Conservation (phyloP, 2,329 filamentous ascomycete genomes). For the Tolypocladium paradoxum region DNA sequence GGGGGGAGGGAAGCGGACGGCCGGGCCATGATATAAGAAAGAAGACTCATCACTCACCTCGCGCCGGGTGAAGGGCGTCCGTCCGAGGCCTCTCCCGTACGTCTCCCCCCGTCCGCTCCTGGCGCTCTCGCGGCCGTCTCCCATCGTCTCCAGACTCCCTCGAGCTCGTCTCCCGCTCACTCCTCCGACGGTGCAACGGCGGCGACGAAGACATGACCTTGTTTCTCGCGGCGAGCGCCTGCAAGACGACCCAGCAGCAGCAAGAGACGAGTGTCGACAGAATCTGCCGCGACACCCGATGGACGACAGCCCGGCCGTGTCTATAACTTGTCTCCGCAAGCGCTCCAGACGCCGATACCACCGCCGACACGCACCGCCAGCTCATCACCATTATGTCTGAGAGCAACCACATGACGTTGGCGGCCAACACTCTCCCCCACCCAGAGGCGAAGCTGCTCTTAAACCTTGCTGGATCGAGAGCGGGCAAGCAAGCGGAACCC, state of each 20-base stretch:
- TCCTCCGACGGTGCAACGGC: too few relatives aligned
- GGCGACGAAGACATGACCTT: background rate
- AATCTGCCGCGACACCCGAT: background rate
- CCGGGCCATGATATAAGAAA: too few relatives aligned
- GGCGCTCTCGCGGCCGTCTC: background rate
- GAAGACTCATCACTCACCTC: background rate
- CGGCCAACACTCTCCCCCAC: too few relatives aligned
- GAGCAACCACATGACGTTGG: too few relatives aligned
- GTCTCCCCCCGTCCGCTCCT: background rate
- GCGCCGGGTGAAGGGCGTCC: background rate
- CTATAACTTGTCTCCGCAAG: background rate
- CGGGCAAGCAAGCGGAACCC: background rate
- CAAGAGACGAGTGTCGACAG: background rate
- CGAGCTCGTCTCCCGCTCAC: too few relatives aligned
- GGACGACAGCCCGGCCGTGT: background rate
- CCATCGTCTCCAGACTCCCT: background rate
- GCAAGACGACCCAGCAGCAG: too few relatives aligned
- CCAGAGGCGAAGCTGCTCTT: background rate
- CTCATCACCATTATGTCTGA: too few relatives aligned
- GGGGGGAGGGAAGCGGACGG: too few relatives aligned
- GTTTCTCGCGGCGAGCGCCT: background rate
- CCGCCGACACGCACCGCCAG: too few relatives aligned
- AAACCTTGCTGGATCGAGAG: background rate
- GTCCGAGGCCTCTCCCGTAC: background rate
- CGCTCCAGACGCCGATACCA: background rate